Evolutionary conservation across 1,284 basidiomycete genomes (phyloP).

Genomic region (Schizophyllum amplum): DNA sequence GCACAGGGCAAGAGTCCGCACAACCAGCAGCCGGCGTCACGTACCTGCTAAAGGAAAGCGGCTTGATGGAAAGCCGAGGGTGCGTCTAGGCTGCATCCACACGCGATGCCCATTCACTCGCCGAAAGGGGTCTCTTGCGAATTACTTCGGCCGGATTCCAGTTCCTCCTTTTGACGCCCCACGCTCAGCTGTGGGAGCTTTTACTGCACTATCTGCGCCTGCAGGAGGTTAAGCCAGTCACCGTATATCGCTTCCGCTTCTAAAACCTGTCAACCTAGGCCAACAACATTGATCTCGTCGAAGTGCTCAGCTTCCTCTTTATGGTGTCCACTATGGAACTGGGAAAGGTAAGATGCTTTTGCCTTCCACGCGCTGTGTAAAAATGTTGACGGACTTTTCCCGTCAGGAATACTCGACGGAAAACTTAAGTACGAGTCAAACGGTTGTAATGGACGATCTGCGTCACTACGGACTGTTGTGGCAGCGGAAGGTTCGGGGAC

Average conservation of each 20-base stretch:
- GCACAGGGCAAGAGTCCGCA: conserved; percentile 58
- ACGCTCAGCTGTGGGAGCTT: conserved; percentile 96
- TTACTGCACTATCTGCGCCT: conserved; percentile 84
- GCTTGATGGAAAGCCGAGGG: conserved; percentile 74
- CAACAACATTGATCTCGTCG: conserved; percentile 87
- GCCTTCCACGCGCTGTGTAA: conserved; percentile 3
- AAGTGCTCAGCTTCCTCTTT: conserved; percentile 91
- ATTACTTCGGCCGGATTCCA: conserved; percentile 98
- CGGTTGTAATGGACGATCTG: conserved; percentile 86
- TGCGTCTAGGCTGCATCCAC: conserved; percentile 24
- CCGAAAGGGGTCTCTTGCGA: conserved; percentile 46
- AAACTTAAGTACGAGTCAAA: conserved; percentile 72
- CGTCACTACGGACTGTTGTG: conserved; percentile 94
- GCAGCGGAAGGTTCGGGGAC: conserved; percentile 51
- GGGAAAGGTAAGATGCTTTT: conserved; percentile 52
- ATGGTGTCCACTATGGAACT: conserved; percentile 94
- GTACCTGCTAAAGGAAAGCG: conserved; percentile 75
- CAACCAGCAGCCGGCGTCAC: conserved; percentile 78
- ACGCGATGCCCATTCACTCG: conserved; percentile 11
- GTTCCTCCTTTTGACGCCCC: conserved; percentile 93
- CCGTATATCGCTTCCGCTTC: conserved; percentile 5
- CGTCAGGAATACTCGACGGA: conserved; percentile 84
- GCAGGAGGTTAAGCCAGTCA: conserved; percentile 53
- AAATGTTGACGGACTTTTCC: conserved; percentile 3
- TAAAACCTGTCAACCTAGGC: conserved; percentile 33